These are phyloP conservation scores for Madurella fahalii DNA, from an alignment of 2,329 filamentous ascomycete genomes.

Conservation along the genomic window DNA sequence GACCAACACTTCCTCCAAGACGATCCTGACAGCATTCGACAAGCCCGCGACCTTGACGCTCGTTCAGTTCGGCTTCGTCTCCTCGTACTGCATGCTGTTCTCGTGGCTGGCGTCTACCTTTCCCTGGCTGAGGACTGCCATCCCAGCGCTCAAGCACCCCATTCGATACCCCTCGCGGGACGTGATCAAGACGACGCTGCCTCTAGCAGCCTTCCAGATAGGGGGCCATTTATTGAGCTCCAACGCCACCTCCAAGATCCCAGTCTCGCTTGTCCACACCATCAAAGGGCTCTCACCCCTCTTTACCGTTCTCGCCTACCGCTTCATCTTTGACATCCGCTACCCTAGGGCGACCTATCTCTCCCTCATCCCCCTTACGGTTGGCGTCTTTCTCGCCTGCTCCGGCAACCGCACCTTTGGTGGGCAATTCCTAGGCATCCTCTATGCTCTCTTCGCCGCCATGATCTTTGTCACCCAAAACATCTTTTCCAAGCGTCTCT, in stretches of 20 bases:
- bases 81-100: slow-evolving; percentile 76
- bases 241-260: slow-evolving; percentile 89
- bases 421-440: slow-evolving; percentile 83
- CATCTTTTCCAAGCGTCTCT: slow-evolving; percentile 95
- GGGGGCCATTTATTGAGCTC: slow-evolving; percentile 91
- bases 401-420: slow-evolving; percentile 74
- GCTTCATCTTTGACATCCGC: slow-evolving; percentile 79
- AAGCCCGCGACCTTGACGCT: slow-evolving; percentile 89
- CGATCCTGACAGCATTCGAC: slow-evolving; percentile 86
- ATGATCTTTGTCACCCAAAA: slow-evolving; percentile 97
- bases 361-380: slow-evolving; percentile 82
- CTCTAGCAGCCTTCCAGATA: slow-evolving; percentile 87
- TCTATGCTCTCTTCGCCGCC: slow-evolving; percentile 84
- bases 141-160: slow-evolving; percentile 79
- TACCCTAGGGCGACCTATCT: slow-evolving; percentile 86
- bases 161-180: slow-evolving; percentile 77
- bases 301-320: slow-evolving; percentile 91
- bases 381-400: slow-evolving; percentile 95
- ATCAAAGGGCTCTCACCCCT: slow-evolving; percentile 96
- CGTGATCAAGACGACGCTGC: slow-evolving; percentile 82
- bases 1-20: slow-evolving; percentile 96
- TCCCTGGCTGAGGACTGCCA: slow-evolving; percentile 62
- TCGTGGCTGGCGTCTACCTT: slow-evolving; percentile 71
- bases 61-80: slow-evolving; percentile 90
- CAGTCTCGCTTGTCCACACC: slow-evolving; percentile 94